These are phyloP conservation scores for Sporothrix dimorphospora DNA, from an alignment of 2,329 filamentous ascomycete species.

Conservation along the genomic window DNA sequence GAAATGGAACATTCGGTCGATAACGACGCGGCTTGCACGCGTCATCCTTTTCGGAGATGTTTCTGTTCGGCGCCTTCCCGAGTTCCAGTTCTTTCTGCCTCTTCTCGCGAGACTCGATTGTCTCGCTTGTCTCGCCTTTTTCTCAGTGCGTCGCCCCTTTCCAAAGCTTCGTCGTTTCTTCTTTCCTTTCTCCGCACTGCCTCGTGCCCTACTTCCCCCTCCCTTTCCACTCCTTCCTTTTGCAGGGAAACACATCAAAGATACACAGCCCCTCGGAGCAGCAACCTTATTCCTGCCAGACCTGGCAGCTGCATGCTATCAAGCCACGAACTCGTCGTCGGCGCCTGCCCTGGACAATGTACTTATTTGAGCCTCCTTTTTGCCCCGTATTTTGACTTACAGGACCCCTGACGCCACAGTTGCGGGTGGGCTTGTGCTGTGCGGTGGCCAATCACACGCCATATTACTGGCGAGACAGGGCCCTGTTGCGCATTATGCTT, in stretches of 20 bases:
- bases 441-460: neutral
- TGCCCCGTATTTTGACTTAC: neutral
- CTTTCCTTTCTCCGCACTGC: neutral
- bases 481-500: slow-evolving; percentile 26
- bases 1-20: neutral
- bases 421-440: neutral
- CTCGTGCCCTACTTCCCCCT: neutral
- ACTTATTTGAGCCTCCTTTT: neutral
- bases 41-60: neutral
- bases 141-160: neutral
- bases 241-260: neutral
- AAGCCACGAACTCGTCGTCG: neutral
- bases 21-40: slow-evolving; percentile 2
- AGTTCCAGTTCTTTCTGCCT: neutral
- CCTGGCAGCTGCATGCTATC: neutral
- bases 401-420: slow-evolving; percentile 14
- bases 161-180: neutral
- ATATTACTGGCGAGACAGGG: slow-evolving; percentile 11
- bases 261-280: neutral
- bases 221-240: neutral
- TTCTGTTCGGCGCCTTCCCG: neutral
- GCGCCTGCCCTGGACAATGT: neutral
- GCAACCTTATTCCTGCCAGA: neutral
- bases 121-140: neutral
- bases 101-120: neutral